phyloP scores from a whole-genome alignment of 202 grass and related monocot species.

The Musa balbisiana region DNA sequence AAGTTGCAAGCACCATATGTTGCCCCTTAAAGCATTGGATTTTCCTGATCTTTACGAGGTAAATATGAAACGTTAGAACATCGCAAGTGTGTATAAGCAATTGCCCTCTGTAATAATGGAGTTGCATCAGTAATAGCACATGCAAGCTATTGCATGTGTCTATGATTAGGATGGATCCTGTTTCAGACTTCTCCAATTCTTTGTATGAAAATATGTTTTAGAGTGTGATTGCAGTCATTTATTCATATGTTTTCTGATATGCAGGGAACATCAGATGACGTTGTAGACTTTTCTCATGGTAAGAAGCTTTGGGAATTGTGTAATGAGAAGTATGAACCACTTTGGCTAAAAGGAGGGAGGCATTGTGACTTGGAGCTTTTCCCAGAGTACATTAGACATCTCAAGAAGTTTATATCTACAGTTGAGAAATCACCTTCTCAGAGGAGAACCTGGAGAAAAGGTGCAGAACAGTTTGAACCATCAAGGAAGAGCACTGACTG shows the following conservation, averaged over 20 bases:
- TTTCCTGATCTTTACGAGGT: too few relatives aligned
- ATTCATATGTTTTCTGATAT: neutral
- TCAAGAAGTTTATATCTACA: conserved; percentile 5
- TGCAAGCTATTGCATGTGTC: too few relatives aligned
- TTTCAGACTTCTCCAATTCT: too few relatives aligned
- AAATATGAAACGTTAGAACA: too few relatives aligned
- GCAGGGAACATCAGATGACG: conserved; percentile 9
- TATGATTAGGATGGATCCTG: too few relatives aligned
- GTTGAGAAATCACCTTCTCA: conserved; percentile 11
- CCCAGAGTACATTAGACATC: conserved; percentile 10
- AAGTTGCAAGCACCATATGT: too few relatives aligned
- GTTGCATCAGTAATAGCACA: too few relatives aligned
- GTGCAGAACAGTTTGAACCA: neutral
- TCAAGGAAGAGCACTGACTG: conserved; percentile 2
- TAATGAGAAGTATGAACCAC: conserved; percentile 12
- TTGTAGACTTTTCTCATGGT: conserved; percentile 10
- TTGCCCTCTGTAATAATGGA: too few relatives aligned
- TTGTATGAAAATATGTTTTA: neutral
- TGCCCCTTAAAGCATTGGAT: too few relatives aligned
- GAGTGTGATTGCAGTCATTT: neutral
- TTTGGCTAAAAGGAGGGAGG: conserved; percentile 13
- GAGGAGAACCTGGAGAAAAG: neutral
- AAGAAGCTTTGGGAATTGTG: conserved; percentile 11
- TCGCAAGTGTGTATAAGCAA: too few relatives aligned
- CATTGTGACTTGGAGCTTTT: conserved; percentile 14